These are phyloP conservation scores for Syncephalis fuscata DNA, from an alignment of 371 early-diverging fungal genomes.

Conservation along the genomic window DNA sequence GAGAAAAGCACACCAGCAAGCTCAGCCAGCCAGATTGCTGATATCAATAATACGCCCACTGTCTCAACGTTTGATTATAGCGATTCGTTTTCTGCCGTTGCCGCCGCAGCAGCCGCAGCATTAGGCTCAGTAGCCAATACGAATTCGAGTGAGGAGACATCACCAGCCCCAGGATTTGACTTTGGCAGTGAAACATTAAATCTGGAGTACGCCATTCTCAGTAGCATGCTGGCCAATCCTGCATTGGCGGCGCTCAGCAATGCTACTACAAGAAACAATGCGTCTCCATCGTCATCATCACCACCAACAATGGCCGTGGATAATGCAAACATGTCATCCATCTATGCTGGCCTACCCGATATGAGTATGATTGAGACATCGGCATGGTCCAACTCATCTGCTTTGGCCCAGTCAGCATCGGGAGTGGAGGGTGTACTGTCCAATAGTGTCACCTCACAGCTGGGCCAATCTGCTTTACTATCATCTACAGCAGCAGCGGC, in stretches of 20 bases:
- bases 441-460: no score
- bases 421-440: no score
- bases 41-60: no score
- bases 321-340: slow-evolving; percentile 7
- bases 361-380: no score
- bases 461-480: no score
- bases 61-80: neutral
- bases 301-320: slow-evolving; percentile 2
- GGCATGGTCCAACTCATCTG: no score
- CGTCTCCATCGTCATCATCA: slow-evolving; percentile 1
- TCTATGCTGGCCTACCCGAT: neutral
- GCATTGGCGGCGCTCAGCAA: neutral
- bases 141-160: slow-evolving; percentile 5
- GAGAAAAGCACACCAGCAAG: no score
- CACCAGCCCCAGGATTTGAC: slow-evolving; percentile 38
- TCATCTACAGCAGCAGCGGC: slow-evolving; percentile 14
- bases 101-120: neutral
- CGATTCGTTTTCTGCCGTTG: neutral
- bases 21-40: no score
- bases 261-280: neutral
- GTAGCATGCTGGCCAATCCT: slow-evolving; percentile 44
- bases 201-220: slow-evolving; percentile 72
- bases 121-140: slow-evolving; percentile 1
- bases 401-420: no score
- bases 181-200: slow-evolving; percentile 76